Conservation (phyloP, 495 filamentous ascomycete species). For the Glonium stellatum region DNA sequence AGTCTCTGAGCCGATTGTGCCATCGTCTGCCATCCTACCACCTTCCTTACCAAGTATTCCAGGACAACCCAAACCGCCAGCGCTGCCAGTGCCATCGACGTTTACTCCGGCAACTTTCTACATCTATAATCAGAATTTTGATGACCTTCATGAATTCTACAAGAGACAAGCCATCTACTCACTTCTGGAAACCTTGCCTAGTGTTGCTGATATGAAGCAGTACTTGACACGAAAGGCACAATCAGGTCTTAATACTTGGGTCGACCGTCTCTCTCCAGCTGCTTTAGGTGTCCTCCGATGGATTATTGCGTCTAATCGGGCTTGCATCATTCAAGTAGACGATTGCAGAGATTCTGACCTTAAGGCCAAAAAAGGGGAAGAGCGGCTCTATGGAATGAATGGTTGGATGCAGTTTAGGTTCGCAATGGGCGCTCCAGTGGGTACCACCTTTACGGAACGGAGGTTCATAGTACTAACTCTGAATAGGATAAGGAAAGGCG, state of each 20-base stretch:
- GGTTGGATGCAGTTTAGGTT: conserved; percentile 78
- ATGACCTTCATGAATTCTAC: conserved; percentile 38
- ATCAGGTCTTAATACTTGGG: conserved; percentile 53
- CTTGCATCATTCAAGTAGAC: conserved; percentile 71
- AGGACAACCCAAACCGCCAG: background rate
- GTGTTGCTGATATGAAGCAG: conserved; percentile 53
- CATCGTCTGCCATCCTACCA: background rate
- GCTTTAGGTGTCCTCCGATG: conserved; percentile 68
- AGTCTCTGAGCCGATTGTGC: conserved; percentile 25
- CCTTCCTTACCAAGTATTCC: background rate
- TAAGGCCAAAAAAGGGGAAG: conserved; percentile 24
- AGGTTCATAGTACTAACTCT: background rate
- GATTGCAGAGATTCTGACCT: conserved; percentile 22
- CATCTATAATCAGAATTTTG: conserved; percentile 53
- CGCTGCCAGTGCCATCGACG: conserved; percentile 7
- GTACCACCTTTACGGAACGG: background rate
- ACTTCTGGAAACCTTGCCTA: conserved; percentile 63
- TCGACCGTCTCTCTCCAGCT: conserved; percentile 55
- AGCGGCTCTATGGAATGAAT: conserved; percentile 58
- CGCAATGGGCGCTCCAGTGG: conserved; percentile 67
- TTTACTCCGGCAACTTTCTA: conserved; percentile 26
- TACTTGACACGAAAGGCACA: conserved; percentile 47
- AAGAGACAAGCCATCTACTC: conserved; percentile 52
- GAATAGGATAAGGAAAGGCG: conserved; percentile 67
- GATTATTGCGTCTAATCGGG: conserved; percentile 88